These are phyloP conservation scores for Penicillium sp. DNA, from an alignment of 2,329 filamentous ascomycete genomes.

Conservation along the genomic window DNA sequence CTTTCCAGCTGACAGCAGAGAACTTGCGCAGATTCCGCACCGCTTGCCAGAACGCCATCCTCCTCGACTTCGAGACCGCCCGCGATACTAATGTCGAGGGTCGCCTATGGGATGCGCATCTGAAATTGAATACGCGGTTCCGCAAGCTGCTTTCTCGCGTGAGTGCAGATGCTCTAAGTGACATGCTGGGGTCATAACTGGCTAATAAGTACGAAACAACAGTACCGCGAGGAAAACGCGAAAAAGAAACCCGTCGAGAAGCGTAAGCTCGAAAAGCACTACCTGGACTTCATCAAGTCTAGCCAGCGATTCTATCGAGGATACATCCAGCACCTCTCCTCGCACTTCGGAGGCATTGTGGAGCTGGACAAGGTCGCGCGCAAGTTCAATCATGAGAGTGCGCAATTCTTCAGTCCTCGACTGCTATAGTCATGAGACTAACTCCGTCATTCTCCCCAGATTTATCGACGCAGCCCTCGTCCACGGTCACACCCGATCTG, in stretches of 20 bases:
- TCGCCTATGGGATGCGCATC: conserved; percentile 76
- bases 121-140: conserved; percentile 74
- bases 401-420: conserved; percentile 17
- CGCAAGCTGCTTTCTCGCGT: conserved; percentile 64
- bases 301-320: conserved; percentile 85
- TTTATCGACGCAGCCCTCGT: conserved; percentile 45
- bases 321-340: conserved; percentile 74
- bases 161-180: conserved; percentile 22
- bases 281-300: conserved; percentile 79
- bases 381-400: conserved; percentile 50
- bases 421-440: background rate
- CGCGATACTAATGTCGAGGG: conserved; percentile 63
- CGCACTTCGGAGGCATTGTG: conserved; percentile 55
- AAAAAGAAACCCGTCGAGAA: conserved; percentile 60
- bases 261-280: conserved; percentile 78
- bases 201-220: conserved; percentile 17
- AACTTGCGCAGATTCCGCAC: conserved; percentile 60
- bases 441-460: conserved; percentile 23
- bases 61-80: conserved; percentile 56
- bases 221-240: conserved; percentile 51
- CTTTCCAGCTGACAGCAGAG: conserved; percentile 11
- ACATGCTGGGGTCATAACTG: background rate
- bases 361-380: conserved; percentile 58
- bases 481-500: conserved; percentile 51
- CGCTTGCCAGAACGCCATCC: conserved; percentile 69